Evolutionary conservation across 306 rosid genomes (phyloP).

Genomic region (Fagus crenata): DNA sequence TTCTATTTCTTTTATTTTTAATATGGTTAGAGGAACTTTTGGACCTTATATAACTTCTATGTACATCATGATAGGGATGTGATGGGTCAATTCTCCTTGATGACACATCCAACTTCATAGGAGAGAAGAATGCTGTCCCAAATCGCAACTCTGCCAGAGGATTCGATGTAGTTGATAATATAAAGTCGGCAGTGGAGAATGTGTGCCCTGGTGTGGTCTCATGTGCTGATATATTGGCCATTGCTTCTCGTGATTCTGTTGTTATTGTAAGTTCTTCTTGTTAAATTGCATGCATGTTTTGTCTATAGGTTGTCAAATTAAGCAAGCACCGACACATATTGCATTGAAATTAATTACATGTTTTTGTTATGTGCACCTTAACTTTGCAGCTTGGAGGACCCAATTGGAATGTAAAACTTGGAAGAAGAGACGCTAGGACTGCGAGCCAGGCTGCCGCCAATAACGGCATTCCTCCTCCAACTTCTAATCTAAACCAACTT

Average conservation of each 20-base stretch:
- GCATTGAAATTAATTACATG: neutral
- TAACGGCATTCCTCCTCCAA: constrained; percentile 66
- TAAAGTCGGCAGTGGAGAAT: constrained; percentile 68
- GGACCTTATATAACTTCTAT: too few relatives aligned
- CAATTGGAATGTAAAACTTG: constrained; percentile 72
- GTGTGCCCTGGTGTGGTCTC: constrained; percentile 76
- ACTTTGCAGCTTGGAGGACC: constrained; percentile 77
- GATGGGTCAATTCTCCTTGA: constrained; percentile 86
- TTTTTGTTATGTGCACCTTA: neutral
- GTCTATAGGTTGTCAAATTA: too few relatives aligned
- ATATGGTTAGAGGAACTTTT: neutral
- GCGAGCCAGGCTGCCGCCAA: constrained; percentile 76
- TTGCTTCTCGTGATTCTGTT: constrained; percentile 75
- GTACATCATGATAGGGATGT: constrained; percentile 56
- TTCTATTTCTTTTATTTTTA: neutral
- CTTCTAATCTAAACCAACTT: constrained; percentile 61
- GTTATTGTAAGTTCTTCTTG: constrained; percentile 32
- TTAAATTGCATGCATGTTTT: neutral
- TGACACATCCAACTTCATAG: constrained; percentile 63
- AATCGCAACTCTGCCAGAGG: constrained; percentile 77
- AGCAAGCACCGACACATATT: too few relatives aligned
- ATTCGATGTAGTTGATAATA: constrained; percentile 67
- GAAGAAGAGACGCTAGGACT: constrained; percentile 76
- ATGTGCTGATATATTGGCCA: constrained; percentile 78
- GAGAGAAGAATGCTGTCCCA: constrained; percentile 76